Evolutionary conservation across 176 grass and related monocot species (phyloP).

Genomic region (Hsuehochloa calcarea): DNA sequence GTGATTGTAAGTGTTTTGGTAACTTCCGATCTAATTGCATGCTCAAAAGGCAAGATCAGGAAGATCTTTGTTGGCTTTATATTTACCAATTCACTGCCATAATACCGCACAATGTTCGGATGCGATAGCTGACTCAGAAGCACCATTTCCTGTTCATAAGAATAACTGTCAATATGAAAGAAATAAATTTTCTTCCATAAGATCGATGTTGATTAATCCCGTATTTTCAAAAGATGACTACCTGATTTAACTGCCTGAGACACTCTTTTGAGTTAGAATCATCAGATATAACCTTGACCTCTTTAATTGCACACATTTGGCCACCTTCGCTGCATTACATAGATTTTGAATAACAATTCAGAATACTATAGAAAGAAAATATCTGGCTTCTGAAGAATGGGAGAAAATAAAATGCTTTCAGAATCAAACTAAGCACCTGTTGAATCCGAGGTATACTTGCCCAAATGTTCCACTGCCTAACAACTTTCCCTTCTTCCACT

Average conservation of each 20-base stretch:
- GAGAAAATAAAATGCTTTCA: not conserved
- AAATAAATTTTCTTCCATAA: constrained; percentile 11
- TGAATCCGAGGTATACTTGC: constrained; percentile 81
- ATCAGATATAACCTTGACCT: constrained; percentile 92
- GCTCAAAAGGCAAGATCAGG: not conserved
- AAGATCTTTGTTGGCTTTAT: constrained; percentile 24
- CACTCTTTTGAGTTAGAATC: constrained; percentile 97
- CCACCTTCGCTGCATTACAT: constrained; percentile 65
- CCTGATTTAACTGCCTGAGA: constrained; percentile 91
- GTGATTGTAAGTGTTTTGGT: not conserved
- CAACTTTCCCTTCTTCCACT: constrained; percentile 82
- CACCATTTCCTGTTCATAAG: constrained; percentile 69
- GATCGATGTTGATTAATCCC: not conserved
- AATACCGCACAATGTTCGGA: constrained; percentile 90
- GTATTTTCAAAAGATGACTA: constrained; percentile 15
- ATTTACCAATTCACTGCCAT: constrained; percentile 92
- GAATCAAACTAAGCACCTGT: constrained; percentile 50
- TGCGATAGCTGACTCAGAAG: constrained; percentile 89
- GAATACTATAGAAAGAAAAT: not conserved
- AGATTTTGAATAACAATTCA: constrained; percentile 20
- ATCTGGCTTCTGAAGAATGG: not conserved
- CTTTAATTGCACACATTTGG: constrained; percentile 99
- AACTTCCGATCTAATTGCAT: constrained; percentile 22
- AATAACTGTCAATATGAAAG: constrained; percentile 20
- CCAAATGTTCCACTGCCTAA: constrained; percentile 88